Evolutionary conservation across 1,139 yeast species (phyloP), one percentile per base, ranked within the genome.

Genomic region (Suhomyces yuchorum): DNA sequence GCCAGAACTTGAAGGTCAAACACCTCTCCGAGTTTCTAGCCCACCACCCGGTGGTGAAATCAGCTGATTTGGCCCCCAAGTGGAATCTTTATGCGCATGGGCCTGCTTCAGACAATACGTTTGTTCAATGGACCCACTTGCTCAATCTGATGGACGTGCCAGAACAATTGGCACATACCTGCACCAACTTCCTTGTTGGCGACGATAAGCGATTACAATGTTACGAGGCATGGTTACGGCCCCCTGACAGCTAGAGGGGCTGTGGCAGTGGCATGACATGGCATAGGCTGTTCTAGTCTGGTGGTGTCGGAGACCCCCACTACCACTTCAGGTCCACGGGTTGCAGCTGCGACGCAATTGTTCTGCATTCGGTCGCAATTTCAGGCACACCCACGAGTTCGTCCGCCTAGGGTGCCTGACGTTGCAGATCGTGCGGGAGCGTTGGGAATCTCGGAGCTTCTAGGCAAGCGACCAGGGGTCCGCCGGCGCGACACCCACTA

Each of bases 101-200:
- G 8, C 15, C 28, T 20, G 37, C 12, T n/a, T 14, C 36, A 20
- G 7, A n/a, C 41, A n/a, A 28, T 11, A 28, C 42, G 3, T 70
- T 64, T 52, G 63, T 60, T 7, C 63, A 62, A 47, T 74, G 79
- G 79, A 50, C 65, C 20, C 41, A 55, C 3, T 49, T 73, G 8
- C 51, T 61, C 42, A 66, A 67, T 41, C 46, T 49, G 8, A 44
- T 50, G 30, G 38, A 59, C 3, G 40, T 72, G 4, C 66, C 71
- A 2, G 46, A 44, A 4, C 46, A 47, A 12, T 48, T 73, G 5
- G 70, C 59, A 4, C 64, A 71, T 37, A 56, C 66, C 50, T 63
- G 66, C 28, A 56, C 61, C 19, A 75, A 75, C 55, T 75, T 73
- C 56, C 58, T 75, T 8, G 68, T 75, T 17, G 80, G 79, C 2